Evolutionary conservation across 2,329 filamentous ascomycete genomes (phyloP), one percentile per base, ranked within the genome.

Genomic region (Penicillium sp.): DNA sequence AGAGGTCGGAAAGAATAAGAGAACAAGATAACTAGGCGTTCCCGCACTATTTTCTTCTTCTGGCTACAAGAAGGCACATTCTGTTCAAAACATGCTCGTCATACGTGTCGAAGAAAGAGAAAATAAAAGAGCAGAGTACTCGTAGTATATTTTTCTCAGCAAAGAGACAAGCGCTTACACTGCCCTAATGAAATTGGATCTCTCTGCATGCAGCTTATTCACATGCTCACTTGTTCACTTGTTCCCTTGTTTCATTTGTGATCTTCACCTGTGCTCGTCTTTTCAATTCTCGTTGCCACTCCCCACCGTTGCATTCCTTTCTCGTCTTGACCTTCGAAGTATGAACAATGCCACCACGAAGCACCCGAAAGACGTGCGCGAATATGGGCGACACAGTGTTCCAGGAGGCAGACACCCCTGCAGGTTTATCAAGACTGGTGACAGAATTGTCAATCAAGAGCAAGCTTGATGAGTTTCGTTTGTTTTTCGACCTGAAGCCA

Each of bases 401-500:
- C 18, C 18, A 21, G 16, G 31, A 33, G 31, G 2, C 31, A n/a
- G 16, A 39, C 10, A 39, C 3, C 18, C 36, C 36, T 9, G 13
- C 9, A 13, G 16, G 3, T 2, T 13, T 39, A 10, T 18, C 36
- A 39, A 16, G 13, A 4, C 10, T 21, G 10, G 4, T 39, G 16
- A 8, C 8, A 4, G 16, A 49, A 33, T 51, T 65, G n/a, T 59
- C 24, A 4, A 26, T 31, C 1, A 55, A 42, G 8, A 58, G 46
- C 12, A 48, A 33, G 3, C 54, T 65, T 16, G 54, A 58, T 2
- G 53, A 59, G 6, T 66, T 67, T 13, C 57, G 60, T 1, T 47
- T 45, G 4, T 60, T 66, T 12, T 56, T 67, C 0, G 64, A 65
- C 43, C 26, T 67, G 24, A 60, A 63, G 18, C 4, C 12, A 5